These are phyloP conservation scores for Chara braunii DNA, from an alignment of 139 green algal genomes.

Conservation along the genomic window DNA sequence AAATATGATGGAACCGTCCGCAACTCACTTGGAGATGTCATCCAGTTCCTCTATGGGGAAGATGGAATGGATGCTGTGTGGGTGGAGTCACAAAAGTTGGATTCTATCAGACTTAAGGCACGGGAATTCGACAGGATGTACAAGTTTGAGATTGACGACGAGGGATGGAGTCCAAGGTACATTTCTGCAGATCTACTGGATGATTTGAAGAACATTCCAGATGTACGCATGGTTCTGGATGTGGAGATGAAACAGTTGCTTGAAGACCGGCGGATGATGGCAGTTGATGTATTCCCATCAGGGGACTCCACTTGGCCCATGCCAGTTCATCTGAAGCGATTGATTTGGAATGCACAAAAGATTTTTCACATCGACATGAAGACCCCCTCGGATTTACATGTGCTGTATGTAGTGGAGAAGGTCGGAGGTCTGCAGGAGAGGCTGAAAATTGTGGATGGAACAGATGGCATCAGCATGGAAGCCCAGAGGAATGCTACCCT, in stretches of 20 bases:
- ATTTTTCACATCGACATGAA: slow-evolving; percentile 33
- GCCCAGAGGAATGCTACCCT: slow-evolving; percentile 93
- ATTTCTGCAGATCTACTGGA: slow-evolving; percentile 42
- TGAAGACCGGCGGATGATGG: slow-evolving; percentile 69
- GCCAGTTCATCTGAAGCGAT: slow-evolving; percentile 81
- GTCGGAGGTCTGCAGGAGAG: slow-evolving; percentile 36
- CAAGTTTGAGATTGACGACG: slow-evolving; percentile 52
- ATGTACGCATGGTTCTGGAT: slow-evolving; percentile 34
- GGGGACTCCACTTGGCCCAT: slow-evolving; percentile 76
- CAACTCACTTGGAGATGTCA: slow-evolving; percentile 65
- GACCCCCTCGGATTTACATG: slow-evolving; percentile 44
- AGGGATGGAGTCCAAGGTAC: slow-evolving; percentile 28
- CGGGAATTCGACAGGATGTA: slow-evolving; percentile 51
- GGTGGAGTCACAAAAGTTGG: slow-evolving; percentile 84
- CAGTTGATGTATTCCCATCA: slow-evolving; percentile 63
- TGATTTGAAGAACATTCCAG: slow-evolving; percentile 41
- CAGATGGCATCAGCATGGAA: slow-evolving; percentile 72
- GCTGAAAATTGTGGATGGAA: slow-evolving; percentile 65
- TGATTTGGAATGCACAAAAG: slow-evolving; percentile 87
- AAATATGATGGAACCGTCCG: slow-evolving; percentile 92
- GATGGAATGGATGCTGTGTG: slow-evolving; percentile 93
- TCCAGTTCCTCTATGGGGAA: slow-evolving; percentile 98
- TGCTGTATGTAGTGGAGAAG: slow-evolving; percentile 56
- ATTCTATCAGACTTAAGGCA: slow-evolving; percentile 59
- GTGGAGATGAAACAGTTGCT: slow-evolving; percentile 37